A percentile compares a stretch with the other conserved stretches of the same genome.
Conservation (phyloP, 2,329 filamentous ascomycete species). For the Xylaria sp. region DNA sequence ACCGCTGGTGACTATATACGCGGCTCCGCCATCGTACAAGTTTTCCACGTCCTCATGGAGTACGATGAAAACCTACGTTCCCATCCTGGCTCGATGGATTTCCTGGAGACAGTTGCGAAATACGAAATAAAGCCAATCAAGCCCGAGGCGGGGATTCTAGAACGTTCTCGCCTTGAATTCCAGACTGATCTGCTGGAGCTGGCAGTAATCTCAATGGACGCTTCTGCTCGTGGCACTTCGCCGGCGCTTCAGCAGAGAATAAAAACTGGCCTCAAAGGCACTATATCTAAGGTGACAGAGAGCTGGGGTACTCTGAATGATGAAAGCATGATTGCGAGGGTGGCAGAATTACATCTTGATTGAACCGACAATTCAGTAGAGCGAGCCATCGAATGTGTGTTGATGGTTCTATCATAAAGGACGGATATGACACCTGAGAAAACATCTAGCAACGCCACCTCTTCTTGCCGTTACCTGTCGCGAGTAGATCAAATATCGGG, state of each 20-base stretch:
- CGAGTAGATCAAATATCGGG: too few relatives aligned
- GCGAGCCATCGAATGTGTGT: background rate
- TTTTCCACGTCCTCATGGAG: slow-evolving; percentile 28
- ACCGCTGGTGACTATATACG: slow-evolving; percentile 33
- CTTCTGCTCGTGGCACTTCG: background rate
- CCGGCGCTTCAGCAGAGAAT: slow-evolving; percentile 15
- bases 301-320: slow-evolving; percentile 25
- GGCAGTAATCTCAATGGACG: slow-evolving; percentile 2
- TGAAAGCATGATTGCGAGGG: slow-evolving; percentile 21
- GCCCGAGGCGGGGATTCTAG: background rate
- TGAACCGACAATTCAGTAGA: slow-evolving; percentile 8
- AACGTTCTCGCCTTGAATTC: slow-evolving; percentile 25
- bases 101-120: slow-evolving; percentile 27
- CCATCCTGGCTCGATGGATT: slow-evolving; percentile 3
- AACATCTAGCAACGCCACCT: background rate
- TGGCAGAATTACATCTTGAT: slow-evolving; percentile 22
- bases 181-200: slow-evolving; percentile 32
- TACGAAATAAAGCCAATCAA: slow-evolving; percentile 10
- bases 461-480: too few relatives aligned
- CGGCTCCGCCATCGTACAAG: slow-evolving; percentile 32
- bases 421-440: background rate
- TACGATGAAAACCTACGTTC: slow-evolving; percentile 16
- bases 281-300: slow-evolving; percentile 1
- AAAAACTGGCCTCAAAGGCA: slow-evolving; percentile 10
- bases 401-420: background rate